A percentile compares a stretch with the other conserved stretches of the same genome.
These are phyloP conservation scores for Carex parvula DNA, from an alignment of 176 grass and related monocot species.

Conservation along the genomic window DNA sequence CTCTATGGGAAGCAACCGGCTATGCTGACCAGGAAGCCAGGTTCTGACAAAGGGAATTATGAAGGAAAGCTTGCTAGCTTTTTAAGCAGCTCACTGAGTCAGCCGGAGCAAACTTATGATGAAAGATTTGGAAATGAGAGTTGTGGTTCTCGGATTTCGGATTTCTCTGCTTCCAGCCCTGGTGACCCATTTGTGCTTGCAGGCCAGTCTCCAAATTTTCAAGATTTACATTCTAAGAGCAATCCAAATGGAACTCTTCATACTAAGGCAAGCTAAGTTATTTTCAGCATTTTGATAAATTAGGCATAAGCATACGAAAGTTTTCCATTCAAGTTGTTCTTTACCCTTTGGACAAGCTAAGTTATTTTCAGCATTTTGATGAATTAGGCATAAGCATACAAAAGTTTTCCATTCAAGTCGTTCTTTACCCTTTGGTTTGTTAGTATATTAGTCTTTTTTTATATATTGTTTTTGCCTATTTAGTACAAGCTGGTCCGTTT, in stretches of 20 bases:
- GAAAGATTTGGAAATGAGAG: slow-evolving; percentile 52
- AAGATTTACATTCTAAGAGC: slow-evolving; percentile 33
- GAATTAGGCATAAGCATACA: not conserved
- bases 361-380: slow-evolving; percentile 18
- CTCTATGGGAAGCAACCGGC: slow-evolving; percentile 45
- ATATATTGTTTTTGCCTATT: not conserved
- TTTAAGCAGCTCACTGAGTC: slow-evolving; percentile 44
- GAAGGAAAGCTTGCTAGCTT: slow-evolving; percentile 65
- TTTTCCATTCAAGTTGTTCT: not conserved
- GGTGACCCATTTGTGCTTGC: slow-evolving; percentile 34
- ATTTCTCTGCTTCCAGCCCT: slow-evolving; percentile 51
- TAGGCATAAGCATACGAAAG: not conserved
- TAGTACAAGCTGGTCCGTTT: not conserved
- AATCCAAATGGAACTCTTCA: slow-evolving; percentile 26
- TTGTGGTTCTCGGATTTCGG: slow-evolving; percentile 42
- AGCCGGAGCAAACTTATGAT: slow-evolving; percentile 49
- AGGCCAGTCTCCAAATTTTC: slow-evolving; percentile 50
- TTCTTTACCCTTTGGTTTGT: not conserved
- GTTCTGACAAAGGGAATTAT: slow-evolving; percentile 63
- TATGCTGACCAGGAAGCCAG: slow-evolving; percentile 72
- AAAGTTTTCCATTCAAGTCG: not conserved
- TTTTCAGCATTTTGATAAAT: slow-evolving; percentile 21
- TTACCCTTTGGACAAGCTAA: not conserved
- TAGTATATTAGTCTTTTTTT: not conserved
- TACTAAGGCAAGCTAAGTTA: slow-evolving; percentile 29